Base-by-base conservation (phyloP, 1,139 yeast genomes). In the Pichia sp. region DNA sequence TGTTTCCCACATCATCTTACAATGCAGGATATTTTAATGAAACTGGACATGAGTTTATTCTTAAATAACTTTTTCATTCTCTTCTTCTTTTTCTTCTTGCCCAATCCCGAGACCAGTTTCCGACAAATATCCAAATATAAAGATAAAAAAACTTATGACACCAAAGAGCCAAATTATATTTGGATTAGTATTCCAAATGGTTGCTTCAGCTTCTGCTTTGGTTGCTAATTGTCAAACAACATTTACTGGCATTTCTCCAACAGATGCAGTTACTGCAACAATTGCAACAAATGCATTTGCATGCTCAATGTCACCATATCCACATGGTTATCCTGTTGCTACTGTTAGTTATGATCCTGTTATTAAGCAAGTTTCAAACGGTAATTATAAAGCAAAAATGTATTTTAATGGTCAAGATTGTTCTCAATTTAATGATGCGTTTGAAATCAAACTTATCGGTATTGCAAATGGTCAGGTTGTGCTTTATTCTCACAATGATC, bases 391-490 rank as follows among this genome's bases (percentile, higher is more conserved):
- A 34, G 57, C 62, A 31, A 62, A 66, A 2, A 52, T 66, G 29
- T 53, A 53, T 35, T 65, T 64, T 25, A 39, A 47, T 11, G 64
- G 64, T 42, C 49, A 43, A 2, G 52, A 52, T 31, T 51, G 57
- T 29, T 48, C 56, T 5, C 54, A 53, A 26, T 42, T 63, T 29
- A 52, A 56, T 29, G 49, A 60, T 35, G 43, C 64, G 30, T 56
- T 56, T 25, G 66, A 64, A 35, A 44, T 63, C 36, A 65, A 64
- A 48, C 50, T 66, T 39, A 64, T 63, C 34, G 66, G 66, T 36
- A 52, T 62, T 29, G 57, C 55, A 2, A 40, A 44, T 4, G 54
- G 58, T 3, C 9, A 27, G 7, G 52, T 55, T 43, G 58, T 60
- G 39, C 49, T 66, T 3, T 64, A 51, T 44, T 64, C 65, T 7